These are phyloP conservation scores for Populus hybrid DNA, from an alignment of 441 rosid genomes.

Conservation along the genomic window DNA sequence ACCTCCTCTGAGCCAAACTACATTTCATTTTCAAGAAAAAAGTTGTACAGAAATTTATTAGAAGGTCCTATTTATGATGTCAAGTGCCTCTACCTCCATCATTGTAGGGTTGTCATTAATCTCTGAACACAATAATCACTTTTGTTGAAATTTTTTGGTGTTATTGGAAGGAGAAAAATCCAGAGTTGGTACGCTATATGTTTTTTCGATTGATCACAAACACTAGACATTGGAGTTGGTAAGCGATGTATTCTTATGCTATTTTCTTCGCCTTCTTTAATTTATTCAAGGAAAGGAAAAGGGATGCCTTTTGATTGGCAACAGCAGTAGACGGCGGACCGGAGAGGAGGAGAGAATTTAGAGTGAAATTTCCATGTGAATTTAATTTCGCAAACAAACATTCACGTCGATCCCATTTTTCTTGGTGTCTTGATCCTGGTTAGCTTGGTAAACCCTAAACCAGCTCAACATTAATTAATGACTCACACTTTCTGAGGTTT, in stretches of 20 bases:
- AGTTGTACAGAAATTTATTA: no score
- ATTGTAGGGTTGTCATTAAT: not conserved
- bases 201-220: not conserved
- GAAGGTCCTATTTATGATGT: not conserved
- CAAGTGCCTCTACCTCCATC: not conserved
- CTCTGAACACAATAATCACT: not conserved
- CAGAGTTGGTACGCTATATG: not conserved
- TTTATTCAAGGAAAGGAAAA: not conserved
- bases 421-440: conserved; percentile 38
- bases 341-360: not conserved
- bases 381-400: conserved; percentile 51
- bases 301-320: not conserved
- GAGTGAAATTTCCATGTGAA: conserved; percentile 33
- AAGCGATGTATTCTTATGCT: not conserved
- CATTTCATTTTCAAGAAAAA: no score
- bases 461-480: conserved; percentile 3
- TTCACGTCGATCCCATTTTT: conserved; percentile 51
- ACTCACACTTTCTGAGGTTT: no score
- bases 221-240: not conserved
- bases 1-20: no score
- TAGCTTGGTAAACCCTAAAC: conserved; percentile 31
- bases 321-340: not conserved
- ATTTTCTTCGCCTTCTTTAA: not conserved
- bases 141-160: not conserved
- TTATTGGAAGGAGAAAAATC: no score